These are phyloP conservation scores for Arthrobotrys megalospora DNA, from an alignment of 2,329 filamentous ascomycete species.

Conservation along the genomic window DNA sequence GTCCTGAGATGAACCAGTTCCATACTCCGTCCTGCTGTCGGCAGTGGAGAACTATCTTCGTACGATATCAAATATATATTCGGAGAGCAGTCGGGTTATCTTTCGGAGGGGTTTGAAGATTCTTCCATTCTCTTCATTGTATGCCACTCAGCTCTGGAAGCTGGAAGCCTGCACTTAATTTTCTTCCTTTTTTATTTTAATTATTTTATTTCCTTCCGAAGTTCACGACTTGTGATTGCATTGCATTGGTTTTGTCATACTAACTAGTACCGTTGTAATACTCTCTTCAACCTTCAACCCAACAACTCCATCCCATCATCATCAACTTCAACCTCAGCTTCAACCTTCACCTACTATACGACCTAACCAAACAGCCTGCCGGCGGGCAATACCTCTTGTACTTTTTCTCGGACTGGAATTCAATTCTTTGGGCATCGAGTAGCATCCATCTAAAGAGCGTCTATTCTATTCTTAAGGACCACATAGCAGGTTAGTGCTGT, in stretches of 20 bases:
- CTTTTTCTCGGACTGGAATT: slow-evolving; percentile 5
- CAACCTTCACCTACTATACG: slow-evolving; percentile 2
- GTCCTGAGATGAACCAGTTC: slow-evolving; percentile 38
- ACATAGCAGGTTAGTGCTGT: slow-evolving; percentile 33
- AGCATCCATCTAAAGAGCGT: slow-evolving; percentile 27
- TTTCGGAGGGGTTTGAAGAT: slow-evolving; percentile 12
- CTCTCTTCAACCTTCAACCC: not conserved
- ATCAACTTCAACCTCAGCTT: not conserved
- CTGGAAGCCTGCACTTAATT: slow-evolving; percentile 6
- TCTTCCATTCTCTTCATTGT: slow-evolving; percentile 3
- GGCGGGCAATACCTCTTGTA: not conserved
- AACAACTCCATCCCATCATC: not conserved
- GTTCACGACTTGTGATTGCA: not conserved
- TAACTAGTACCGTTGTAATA: not conserved
- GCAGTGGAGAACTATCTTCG: not conserved
- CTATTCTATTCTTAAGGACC: slow-evolving; percentile 17
- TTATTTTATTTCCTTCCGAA: not conserved
- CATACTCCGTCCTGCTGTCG: slow-evolving; percentile 9
- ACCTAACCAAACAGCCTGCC: not conserved
- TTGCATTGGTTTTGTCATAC: not conserved
- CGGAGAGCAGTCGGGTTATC: not conserved
- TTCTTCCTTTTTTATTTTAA: too few relatives aligned
- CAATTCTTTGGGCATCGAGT: not conserved
- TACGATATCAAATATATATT: slow-evolving; percentile 7
- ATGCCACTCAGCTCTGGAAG: slow-evolving; percentile 9